Evolutionary conservation across 2,329 filamentous ascomycete species (phyloP).

Genomic region (Diaporthe longicolla): DNA sequence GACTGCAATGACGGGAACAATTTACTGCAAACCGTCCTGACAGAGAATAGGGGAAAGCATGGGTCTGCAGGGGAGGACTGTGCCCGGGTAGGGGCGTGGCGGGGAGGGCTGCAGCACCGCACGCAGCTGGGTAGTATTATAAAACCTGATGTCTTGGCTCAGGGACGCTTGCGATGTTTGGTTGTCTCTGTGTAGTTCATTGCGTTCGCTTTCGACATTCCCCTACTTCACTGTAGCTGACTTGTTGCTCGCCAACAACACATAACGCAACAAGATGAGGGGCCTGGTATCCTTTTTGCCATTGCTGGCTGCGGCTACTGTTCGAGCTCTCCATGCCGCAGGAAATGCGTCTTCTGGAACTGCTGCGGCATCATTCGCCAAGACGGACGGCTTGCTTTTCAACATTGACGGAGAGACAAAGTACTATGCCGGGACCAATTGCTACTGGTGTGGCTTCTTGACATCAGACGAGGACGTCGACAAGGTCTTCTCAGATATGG

Average conservation of each 20-base stretch:
- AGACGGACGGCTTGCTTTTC: slow-evolving; percentile 51
- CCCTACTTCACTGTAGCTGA: neutral
- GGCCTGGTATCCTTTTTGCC: slow-evolving; percentile 36
- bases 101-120: neutral
- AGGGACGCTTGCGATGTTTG: neutral
- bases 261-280: slow-evolving; percentile 26
- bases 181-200: neutral
- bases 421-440: slow-evolving; percentile 67
- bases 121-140: neutral
- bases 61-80: neutral
- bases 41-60: slow-evolving; percentile 20
- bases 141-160: slow-evolving; percentile 8
- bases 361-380: slow-evolving; percentile 44
- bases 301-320: slow-evolving; percentile 44
- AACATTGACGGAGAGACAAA: slow-evolving; percentile 58
- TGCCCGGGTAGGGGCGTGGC: neutral
- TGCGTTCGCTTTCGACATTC: neutral
- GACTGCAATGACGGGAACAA: slow-evolving; percentile 5
- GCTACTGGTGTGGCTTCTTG: slow-evolving; percentile 67
- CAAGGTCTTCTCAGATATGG: slow-evolving; percentile 54
- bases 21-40: slow-evolving; percentile 19
- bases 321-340: slow-evolving; percentile 42
- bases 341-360: slow-evolving; percentile 37
- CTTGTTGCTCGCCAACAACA: neutral
- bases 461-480: slow-evolving; percentile 61